Percentiles rank a stretch among this genome's conserved stretches.
These are phyloP conservation scores for Solanum tacnaense DNA, from an alignment of 257 asterid genomes.

Conservation along the genomic window DNA sequence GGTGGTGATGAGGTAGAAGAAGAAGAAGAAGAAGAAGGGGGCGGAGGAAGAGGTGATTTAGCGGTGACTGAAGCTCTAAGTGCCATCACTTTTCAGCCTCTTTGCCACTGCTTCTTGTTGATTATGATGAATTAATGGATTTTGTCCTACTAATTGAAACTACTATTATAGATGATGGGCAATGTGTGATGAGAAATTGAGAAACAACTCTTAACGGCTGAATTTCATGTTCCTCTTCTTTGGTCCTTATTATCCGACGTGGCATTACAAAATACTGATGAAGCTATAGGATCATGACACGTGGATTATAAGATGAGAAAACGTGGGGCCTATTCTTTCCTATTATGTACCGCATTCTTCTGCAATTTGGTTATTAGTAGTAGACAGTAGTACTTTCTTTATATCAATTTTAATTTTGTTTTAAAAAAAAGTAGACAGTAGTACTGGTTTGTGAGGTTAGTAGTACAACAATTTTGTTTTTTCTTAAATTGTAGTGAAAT, in stretches of 20 bases:
- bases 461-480: neutral
- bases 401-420: too few species aligned
- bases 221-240: neutral
- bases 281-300: slow-evolving; percentile 1
- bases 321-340: neutral
- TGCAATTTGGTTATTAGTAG: neutral
- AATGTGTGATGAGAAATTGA: slow-evolving; percentile 13
- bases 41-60: slow-evolving; percentile 33
- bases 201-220: neutral
- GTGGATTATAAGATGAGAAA: slow-evolving; percentile 17
- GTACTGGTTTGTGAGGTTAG: neutral
- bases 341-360: neutral
- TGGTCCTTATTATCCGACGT: slow-evolving; percentile 5
- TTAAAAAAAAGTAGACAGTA: too few species aligned
- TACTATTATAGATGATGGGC: neutral
- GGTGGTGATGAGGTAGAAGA: slow-evolving; percentile 21
- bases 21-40: slow-evolving; percentile 14
- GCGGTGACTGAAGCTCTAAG: slow-evolving; percentile 78
- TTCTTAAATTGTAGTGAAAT: too few species aligned
- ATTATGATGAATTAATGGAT: neutral
- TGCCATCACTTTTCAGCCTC: slow-evolving; percentile 46
- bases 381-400: neutral
- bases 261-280: neutral
- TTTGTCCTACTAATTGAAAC: neutral
- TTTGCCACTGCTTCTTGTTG: slow-evolving; percentile 9